Conservation (phyloP, 768 basidiomycete species). For the Trametes villosa region DNA sequence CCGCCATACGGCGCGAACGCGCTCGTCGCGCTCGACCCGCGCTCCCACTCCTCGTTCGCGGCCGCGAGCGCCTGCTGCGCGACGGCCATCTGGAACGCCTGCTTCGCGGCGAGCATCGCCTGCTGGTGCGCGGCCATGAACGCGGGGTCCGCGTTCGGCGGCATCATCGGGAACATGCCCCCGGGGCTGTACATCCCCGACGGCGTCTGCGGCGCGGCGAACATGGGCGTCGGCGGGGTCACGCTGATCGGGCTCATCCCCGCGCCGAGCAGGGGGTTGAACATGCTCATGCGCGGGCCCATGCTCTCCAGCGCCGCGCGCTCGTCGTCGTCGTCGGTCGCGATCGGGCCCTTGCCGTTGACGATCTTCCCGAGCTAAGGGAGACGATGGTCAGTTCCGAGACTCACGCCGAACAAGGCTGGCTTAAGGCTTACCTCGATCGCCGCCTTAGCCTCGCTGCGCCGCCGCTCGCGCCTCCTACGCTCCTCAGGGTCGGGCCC, state of each 20-base stretch:
- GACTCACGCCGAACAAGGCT: conserved; percentile 1
- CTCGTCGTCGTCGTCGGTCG: conserved; percentile 43
- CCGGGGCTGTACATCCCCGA: conserved; percentile 40
- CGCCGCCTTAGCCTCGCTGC: conserved; percentile 84
- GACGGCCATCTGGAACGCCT: conserved; percentile 88
- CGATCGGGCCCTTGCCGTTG: conserved; percentile 70
- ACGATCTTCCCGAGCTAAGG: conserved; percentile 86
- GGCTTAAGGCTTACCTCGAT: conserved; percentile 67
- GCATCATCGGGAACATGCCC: conserved; percentile 32
- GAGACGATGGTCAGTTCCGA: background rate
- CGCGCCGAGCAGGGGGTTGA: conserved; percentile 37
- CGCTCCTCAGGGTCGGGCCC: conserved; percentile 46
- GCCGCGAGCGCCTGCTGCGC: conserved; percentile 89
- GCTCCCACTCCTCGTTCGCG: conserved; percentile 92
- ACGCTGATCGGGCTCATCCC: conserved; percentile 27
- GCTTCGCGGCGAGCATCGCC: conserved; percentile 85
- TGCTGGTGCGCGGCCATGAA: conserved; percentile 83
- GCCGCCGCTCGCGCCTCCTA: conserved; percentile 70
- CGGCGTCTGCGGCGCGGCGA: conserved; percentile 21
- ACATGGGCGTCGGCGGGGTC: conserved; percentile 26
- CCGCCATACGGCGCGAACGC: conserved; percentile 36
- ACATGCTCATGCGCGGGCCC: conserved; percentile 42
- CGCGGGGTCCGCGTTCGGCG: conserved; percentile 54
- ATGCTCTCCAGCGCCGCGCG: conserved; percentile 34
- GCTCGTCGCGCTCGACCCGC: conserved; percentile 57